These are phyloP conservation scores for Kodamaea restingae DNA, from an alignment of 805 yeast species.

Conservation along the genomic window DNA sequence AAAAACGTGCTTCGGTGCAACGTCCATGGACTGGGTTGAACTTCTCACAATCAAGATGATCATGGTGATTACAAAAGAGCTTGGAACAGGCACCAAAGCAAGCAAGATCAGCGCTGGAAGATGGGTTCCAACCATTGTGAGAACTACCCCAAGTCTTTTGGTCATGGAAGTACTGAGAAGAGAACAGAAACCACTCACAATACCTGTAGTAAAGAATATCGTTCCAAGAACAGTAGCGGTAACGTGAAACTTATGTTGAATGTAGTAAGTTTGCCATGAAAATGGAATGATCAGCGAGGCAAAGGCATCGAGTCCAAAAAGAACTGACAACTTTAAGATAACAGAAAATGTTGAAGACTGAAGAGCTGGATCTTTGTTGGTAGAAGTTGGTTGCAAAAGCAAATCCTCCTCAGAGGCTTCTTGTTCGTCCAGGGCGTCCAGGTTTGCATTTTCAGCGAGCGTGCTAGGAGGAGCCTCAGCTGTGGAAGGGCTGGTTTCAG, in stretches of 20 bases:
- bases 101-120: slow-evolving; percentile 40
- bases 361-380: not conserved
- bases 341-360: slow-evolving; percentile 16
- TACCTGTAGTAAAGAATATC: slow-evolving; percentile 37
- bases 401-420: not conserved
- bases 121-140: slow-evolving; percentile 44
- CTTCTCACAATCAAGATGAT: slow-evolving; percentile 33
- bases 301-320: slow-evolving; percentile 42
- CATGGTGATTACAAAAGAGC: slow-evolving; percentile 26
- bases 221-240: slow-evolving; percentile 35
- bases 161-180: slow-evolving; percentile 42
- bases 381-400: not conserved
- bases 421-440: not conserved
- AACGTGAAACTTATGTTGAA: slow-evolving; percentile 33
- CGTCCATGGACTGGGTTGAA: slow-evolving; percentile 44
- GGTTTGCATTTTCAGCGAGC: slow-evolving; percentile 15
- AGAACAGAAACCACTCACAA: slow-evolving; percentile 37
- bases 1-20: slow-evolving; percentile 46
- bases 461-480: not conserved
- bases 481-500: not conserved
- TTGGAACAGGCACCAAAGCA: slow-evolving; percentile 37
- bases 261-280: slow-evolving; percentile 45
- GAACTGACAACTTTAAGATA: slow-evolving; percentile 31
- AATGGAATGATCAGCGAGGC: slow-evolving; percentile 43
- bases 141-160: slow-evolving; percentile 41